A percentile compares a stretch with the other conserved stretches of the same genome.
Evolutionary conservation across 225 moss, liverwort and hornwort genomes (phyloP).

Genomic region (Marchantia paleacea): DNA sequence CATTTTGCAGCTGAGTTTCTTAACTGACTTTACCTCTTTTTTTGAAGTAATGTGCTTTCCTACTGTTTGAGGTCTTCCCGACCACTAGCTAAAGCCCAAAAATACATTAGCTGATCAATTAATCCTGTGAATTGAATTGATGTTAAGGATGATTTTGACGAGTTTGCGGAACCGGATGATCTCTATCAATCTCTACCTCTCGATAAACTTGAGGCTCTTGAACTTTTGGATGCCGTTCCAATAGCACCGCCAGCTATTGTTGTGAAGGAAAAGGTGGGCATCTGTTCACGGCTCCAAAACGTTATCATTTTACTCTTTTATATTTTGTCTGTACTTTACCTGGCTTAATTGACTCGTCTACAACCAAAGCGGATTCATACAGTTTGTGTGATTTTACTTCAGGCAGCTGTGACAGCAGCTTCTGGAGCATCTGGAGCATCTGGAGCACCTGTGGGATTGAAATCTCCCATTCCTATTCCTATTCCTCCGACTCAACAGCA

Average conservation of each 20-base stretch:
- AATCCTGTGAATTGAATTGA: neutral
- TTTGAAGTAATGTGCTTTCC: no score
- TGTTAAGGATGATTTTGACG: conserved; percentile 70
- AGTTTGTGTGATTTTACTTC: neutral
- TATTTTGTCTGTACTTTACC: neutral
- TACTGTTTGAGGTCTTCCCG: no score
- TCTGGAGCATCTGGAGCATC: conserved; percentile 21
- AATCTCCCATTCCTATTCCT: conserved; percentile 24
- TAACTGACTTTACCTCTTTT: no score
- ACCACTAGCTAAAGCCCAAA: no score
- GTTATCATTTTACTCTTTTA: neutral
- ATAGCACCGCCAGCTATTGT: conserved; percentile 62
- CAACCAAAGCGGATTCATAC: neutral
- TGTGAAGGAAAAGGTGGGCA: conserved; percentile 80
- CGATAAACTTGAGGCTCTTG: conserved; percentile 82
- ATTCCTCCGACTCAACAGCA: neutral
- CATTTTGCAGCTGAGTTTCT: no score
- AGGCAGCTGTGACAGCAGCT: conserved; percentile 29
- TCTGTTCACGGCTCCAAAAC: neutral
- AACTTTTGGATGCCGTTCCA: conserved; percentile 72
- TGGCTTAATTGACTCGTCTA: neutral
- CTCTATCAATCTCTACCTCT: conserved; percentile 78
- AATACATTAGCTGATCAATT: neutral
- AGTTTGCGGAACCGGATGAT: conserved; percentile 71
- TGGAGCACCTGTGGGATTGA: conserved; percentile 8